Base-by-base conservation (phyloP, 805 yeast species). In the Schwanniomyces vanrijiae region DNA sequence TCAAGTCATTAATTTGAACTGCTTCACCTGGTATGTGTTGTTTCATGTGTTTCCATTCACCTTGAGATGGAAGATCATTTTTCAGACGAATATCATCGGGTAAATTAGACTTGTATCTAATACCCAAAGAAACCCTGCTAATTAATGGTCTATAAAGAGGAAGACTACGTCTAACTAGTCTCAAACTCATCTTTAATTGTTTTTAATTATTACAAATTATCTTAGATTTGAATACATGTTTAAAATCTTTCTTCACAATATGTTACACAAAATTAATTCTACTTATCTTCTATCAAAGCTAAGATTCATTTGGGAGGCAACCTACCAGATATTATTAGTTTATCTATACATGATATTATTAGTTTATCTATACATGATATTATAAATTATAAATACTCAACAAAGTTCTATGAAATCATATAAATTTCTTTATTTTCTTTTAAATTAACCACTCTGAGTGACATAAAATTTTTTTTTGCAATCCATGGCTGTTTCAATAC, bases 1-100 rank as follows among this genome's bases (percentile, higher is more conserved):
- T 52, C 35, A 82, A 48, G 1, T 76, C 75, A 58, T 87, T 69
- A 14, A 61, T 55, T 45, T 66, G 76, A 11, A 52, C 48, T 16
- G 62, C 54, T 55, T 79, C 83, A 2, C 86, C 86, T 0, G 86
- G 86, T n/a, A 82, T 77, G 56, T 80, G 80, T 42, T 65, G 65
- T 61, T 68, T 66, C 45, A 76, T 53, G 45, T 66, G 66, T 43
- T 70, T 65, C 77, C 77, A 73, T 45, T 73, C 77, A 37, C 65
- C 71, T 42, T 50, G 48, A 3, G 71, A 58, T 2, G 74, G 73
- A 10, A 69, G 55, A 44, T 54, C 48, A 28, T 64, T 59, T 34
- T 64, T 62, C 5, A 68, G 67, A 45, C 61, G 52, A 49, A 62
- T 61, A 44, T 64, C 55, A 33, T 63, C 58, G 4, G 72, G 72